These are phyloP conservation scores for Aspergillus quadrilineatus DNA, from an alignment of 2,329 filamentous ascomycete genomes.

Conservation along the genomic window DNA sequence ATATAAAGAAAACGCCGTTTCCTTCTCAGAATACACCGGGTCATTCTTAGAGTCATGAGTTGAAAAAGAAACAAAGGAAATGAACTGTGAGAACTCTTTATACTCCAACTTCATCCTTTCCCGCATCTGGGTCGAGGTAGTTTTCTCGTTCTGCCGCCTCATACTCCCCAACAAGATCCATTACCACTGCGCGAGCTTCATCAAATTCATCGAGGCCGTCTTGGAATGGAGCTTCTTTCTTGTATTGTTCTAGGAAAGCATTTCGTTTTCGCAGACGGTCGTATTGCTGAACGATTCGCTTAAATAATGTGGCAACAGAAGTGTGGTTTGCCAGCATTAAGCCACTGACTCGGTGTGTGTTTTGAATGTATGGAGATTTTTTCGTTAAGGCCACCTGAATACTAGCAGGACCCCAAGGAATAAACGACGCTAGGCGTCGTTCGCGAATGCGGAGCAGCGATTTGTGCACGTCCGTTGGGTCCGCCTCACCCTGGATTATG, in stretches of 20 bases:
- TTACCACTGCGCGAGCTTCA: constrained; percentile 86
- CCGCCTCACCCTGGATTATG: constrained; percentile 97
- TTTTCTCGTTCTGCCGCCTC: constrained; percentile 89
- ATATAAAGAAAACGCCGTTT: constrained; percentile 18
- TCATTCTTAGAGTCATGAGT: constrained; percentile 18
- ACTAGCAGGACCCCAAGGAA: constrained; percentile 95
- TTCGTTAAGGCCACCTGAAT: constrained; percentile 97
- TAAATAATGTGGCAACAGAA: constrained; percentile 94
- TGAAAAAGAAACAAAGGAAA: constrained; percentile 19
- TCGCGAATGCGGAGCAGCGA: constrained; percentile 94
- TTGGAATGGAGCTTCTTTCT: constrained; percentile 88
- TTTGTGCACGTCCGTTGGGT: constrained; percentile 97
- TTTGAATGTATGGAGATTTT: constrained; percentile 91
- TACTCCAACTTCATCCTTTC: constrained; percentile 40
- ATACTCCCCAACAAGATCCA: constrained; percentile 89
- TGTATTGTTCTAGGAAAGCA: constrained; percentile 94
- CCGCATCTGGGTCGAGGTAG: constrained; percentile 75
- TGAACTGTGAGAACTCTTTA: constrained; percentile 14
- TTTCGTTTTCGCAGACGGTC: constrained; percentile 94
- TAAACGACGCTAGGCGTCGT: constrained; percentile 89
- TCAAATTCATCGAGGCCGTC: constrained; percentile 94
- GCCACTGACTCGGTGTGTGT: constrained; percentile 90
- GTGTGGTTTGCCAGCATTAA: constrained; percentile 99
- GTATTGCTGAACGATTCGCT: constrained; percentile 88
- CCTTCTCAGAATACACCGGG: constrained; percentile 20